Percentiles rank a stretch among this genome's conserved stretches.
phyloP scores from a whole-genome alignment of 2,329 filamentous ascomycete species.

The Boeremia exigua region DNA sequence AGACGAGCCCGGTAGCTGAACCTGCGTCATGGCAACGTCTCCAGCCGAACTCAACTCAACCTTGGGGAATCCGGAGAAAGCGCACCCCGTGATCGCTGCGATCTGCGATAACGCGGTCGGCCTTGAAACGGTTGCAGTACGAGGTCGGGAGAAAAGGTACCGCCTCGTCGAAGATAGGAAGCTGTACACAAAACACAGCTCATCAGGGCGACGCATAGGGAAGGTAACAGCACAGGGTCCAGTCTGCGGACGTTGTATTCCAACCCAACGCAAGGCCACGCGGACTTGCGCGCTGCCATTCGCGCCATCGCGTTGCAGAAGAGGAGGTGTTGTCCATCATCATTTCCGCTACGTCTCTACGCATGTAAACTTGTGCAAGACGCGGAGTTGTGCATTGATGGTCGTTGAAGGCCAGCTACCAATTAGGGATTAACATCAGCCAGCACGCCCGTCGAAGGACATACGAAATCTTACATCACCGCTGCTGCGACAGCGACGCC shows the following conservation, averaged over 20 bases:
- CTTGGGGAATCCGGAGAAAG: slow-evolving; percentile 7
- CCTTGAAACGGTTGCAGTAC: slow-evolving; percentile 11
- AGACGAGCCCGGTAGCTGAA: not conserved
- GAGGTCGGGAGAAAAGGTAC: not conserved
- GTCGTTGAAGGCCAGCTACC: too few relatives aligned
- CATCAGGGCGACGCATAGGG: too few relatives aligned
- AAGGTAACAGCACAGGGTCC: not conserved
- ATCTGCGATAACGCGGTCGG: slow-evolving; percentile 12
- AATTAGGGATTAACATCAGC: too few relatives aligned
- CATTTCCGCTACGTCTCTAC: too few relatives aligned
- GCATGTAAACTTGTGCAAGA: too few relatives aligned
- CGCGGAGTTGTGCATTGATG: too few relatives aligned
- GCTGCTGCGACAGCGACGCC: not conserved
- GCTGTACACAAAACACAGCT: too few relatives aligned
- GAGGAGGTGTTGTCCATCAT: too few relatives aligned
- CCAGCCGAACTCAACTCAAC: slow-evolving; percentile 7
- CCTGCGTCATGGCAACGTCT: slow-evolving; percentile 4
- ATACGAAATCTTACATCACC: not conserved
- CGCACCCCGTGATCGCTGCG: not conserved
- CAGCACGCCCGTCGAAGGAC: not conserved
- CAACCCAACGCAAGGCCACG: too few relatives aligned
- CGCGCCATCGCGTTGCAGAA: too few relatives aligned
- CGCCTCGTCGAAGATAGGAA: not conserved
- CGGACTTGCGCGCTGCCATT: too few relatives aligned
- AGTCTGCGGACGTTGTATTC: not conserved